Percentiles rank a stretch among this genome's conserved stretches.
These are phyloP conservation scores for Solanum pennellii DNA, from an alignment of 257 asterid genomes.

Conservation along the genomic window DNA sequence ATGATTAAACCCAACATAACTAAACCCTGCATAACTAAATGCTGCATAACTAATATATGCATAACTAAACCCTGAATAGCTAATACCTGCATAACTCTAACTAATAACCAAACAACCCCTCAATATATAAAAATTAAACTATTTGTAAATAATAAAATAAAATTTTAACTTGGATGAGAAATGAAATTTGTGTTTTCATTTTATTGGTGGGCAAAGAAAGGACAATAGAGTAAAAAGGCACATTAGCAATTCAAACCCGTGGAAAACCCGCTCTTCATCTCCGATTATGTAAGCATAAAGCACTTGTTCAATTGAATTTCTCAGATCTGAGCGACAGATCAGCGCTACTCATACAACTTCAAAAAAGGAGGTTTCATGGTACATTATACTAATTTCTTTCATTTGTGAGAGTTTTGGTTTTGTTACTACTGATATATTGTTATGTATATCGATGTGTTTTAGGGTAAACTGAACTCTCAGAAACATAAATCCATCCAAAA, in stretches of 20 bases:
- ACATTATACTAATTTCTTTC: background rate
- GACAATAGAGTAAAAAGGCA: background rate
- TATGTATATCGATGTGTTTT: background rate
- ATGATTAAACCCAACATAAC: too few species aligned
- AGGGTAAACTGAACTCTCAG: constrained; percentile 34
- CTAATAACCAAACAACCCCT: too few species aligned
- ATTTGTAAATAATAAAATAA: too few species aligned
- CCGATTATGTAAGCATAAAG: background rate
- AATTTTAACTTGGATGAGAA: background rate
- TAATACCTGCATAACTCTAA: too few species aligned
- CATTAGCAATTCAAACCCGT: background rate
- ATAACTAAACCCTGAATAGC: too few species aligned
- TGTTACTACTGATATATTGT: background rate
- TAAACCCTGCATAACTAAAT: too few species aligned
- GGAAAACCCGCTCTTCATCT: background rate
- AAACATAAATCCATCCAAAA: constrained; percentile 18
- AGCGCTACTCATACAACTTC: background rate
- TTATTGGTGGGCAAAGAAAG: background rate
- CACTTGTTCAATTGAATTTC: background rate
- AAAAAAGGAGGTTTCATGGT: background rate
- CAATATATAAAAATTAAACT: background rate
- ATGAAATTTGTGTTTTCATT: background rate
- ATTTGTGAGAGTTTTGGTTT: background rate
- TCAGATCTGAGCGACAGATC: background rate
- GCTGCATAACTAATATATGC: too few species aligned